These are phyloP conservation scores for Zymoseptoria brevis DNA, from an alignment of 2,329 filamentous ascomycete genomes.

Conservation along the genomic window DNA sequence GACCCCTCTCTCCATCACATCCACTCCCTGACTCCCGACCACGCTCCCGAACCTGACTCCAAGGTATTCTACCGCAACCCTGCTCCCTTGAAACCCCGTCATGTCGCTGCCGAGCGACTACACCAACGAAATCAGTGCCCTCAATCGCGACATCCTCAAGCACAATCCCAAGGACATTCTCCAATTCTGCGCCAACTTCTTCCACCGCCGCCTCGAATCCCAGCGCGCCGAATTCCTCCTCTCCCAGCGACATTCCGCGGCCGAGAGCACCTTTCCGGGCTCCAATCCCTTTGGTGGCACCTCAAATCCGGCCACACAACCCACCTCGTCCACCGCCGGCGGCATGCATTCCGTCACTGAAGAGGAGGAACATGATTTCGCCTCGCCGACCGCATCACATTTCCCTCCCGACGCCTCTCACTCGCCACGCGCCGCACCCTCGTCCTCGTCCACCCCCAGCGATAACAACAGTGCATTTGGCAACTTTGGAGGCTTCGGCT, in stretches of 20 bases:
- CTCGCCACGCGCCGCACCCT: conserved; percentile 28
- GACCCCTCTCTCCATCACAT: not conserved
- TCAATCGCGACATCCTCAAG: conserved; percentile 54
- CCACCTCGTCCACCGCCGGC: conserved; percentile 23
- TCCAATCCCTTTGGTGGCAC: conserved; percentile 63
- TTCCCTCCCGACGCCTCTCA: conserved; percentile 47
- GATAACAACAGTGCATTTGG: conserved; percentile 34
- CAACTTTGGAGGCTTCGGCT: conserved; percentile 41
- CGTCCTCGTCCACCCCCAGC: conserved; percentile 28
- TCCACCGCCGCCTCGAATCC: conserved; percentile 55
- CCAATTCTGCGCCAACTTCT: conserved; percentile 64
- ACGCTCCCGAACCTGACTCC: not conserved
- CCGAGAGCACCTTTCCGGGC: conserved; percentile 68
- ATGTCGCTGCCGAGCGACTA: conserved; percentile 46
- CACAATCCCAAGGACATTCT: conserved; percentile 55
- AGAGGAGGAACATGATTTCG: conserved; percentile 72
- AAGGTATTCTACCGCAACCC: not conserved
- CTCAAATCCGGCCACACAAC: conserved; percentile 34
- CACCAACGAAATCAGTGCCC: conserved; percentile 54
- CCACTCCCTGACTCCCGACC: not conserved
- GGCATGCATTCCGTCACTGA: conserved; percentile 60
- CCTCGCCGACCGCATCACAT: conserved; percentile 57
- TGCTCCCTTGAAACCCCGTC: not conserved
- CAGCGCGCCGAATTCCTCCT: conserved; percentile 53
- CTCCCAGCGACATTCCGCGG: conserved; percentile 43